Conservation (phyloP, 2,329 filamentous ascomycete genomes). For the Tolypocladium tropicale region DNA sequence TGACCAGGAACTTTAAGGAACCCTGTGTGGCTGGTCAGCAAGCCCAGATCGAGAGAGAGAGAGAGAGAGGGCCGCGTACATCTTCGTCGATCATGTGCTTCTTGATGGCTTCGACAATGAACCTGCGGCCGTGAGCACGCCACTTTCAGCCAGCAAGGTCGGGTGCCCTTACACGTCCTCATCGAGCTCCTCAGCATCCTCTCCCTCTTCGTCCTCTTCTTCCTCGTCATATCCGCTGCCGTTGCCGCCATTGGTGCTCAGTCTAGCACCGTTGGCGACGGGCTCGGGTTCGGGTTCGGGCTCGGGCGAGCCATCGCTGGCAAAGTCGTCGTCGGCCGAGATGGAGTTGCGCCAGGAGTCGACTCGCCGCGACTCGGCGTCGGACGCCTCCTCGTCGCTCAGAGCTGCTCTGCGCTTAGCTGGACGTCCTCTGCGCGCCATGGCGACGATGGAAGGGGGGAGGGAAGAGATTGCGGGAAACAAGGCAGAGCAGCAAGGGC, state of each 20-base stretch:
- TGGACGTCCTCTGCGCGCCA: constrained; percentile 4
- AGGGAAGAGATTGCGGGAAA: background rate
- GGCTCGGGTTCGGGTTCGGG: background rate
- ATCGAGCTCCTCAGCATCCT: constrained; percentile 24
- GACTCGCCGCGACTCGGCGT: constrained; percentile 15
- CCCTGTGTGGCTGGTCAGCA: constrained; percentile 26
- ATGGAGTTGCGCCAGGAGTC: constrained; percentile 14
- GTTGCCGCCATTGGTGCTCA: constrained; percentile 13
- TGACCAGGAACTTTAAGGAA: constrained; percentile 55
- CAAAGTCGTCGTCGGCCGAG: constrained; percentile 8
- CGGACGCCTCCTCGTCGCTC: constrained; percentile 25
- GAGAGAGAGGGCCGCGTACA: constrained; percentile 25
- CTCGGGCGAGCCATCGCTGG: constrained; percentile 4
- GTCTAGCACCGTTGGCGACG: constrained; percentile 1
- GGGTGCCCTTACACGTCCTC: constrained; percentile 32
- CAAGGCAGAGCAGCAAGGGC: background rate
- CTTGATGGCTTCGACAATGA: constrained; percentile 64
- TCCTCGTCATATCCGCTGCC: constrained; percentile 21
- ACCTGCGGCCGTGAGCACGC: constrained; percentile 34
- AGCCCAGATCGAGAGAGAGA: background rate
- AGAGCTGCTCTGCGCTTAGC: constrained; percentile 20
- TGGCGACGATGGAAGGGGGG: background rate
- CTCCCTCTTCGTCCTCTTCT: constrained; percentile 22
- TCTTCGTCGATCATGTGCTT: constrained; percentile 51
- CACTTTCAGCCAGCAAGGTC: constrained; percentile 11